Conservation (phyloP, 176 grass and related monocot genomes). For the barley (Hordeum vulgare) region DNA sequence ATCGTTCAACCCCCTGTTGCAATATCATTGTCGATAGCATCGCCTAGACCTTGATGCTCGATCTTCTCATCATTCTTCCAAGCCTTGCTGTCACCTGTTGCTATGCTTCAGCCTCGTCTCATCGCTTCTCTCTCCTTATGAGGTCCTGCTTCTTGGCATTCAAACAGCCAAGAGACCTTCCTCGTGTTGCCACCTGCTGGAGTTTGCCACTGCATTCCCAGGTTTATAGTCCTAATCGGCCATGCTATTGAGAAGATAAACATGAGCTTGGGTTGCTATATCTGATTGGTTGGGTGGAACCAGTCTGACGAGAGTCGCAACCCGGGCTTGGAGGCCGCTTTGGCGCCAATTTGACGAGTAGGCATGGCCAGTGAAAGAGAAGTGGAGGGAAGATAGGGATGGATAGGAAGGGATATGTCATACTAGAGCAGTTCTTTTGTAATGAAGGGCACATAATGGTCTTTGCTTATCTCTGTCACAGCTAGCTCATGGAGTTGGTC, state of each 20-base stretch:
- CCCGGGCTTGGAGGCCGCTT: neutral
- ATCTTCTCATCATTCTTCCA: no score
- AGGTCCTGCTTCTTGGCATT: neutral
- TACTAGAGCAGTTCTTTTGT: neutral
- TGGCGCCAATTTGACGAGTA: neutral
- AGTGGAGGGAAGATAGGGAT: neutral
- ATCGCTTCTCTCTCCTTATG: no score
- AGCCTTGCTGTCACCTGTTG: no score
- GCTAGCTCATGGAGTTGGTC: neutral
- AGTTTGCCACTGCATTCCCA: neutral
- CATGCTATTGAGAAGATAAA: neutral
- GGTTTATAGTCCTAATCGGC: neutral
- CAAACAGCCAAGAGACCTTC: neutral
- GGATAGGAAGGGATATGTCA: neutral
- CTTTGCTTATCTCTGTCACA: neutral
- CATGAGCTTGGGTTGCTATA: neutral
- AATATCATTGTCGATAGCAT: neutral
- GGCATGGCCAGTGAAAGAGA: neutral
- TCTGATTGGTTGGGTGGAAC: neutral
- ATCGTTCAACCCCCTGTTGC: neutral
- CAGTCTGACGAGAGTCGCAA: neutral
- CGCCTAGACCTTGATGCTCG: neutral
- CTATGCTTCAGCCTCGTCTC: no score
- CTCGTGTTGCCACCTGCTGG: neutral
- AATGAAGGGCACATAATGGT: neutral